Evolutionary conservation across 805 yeast species (phyloP), one percentile per base, ranked within the genome.

Genomic region (Myxozyma kluyveri): DNA sequence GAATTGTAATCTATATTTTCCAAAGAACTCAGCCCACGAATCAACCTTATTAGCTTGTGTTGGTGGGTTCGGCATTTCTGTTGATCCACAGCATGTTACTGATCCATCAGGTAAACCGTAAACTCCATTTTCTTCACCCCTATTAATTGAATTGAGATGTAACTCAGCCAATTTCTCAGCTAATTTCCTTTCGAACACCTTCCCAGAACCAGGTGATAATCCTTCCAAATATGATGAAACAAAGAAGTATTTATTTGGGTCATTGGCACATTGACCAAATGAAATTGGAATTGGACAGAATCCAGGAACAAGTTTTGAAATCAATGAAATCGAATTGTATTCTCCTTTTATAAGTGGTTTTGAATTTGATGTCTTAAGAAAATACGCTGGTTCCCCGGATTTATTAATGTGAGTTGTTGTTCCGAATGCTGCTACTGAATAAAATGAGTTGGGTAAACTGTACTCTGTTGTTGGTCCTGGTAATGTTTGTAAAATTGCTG

Each of bases 11-110:
- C 60, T 29, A 10, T 50, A 43, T 5, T 5, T 29, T 3, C 32
- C 24, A 26, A 40, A 56, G 45, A 56, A 56, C 23, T 56, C 60
- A 2, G 41, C 19, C 60, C 60, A 56, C 14, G 33, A 9, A 14
- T 29, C 9, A 9, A 14, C 12, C 33, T 29, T 9, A 29, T 29
- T 14, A 14, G 54, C 29, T 5, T 23, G n/a, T 3, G 57, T 50
- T 7, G 60, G 59, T 35, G 43, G 35, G 32, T 56, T 56, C 7
- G 50, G 54, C 39, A 47, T 18, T 39, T 38, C 42, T 7, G 60
- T 56, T 3, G 56, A 26, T 17, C 60, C 60, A 26, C 60, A 56
- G 37, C 58, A 56, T 1, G 60, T 55, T 21, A 31, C 24, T 3
- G 21, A 24, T 10, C 52, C 52, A 19, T 47, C 57, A 12, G 57